Evolutionary conservation across 2,329 filamentous ascomycete species (phyloP).

Genomic region (Fusarium haematococcum): DNA sequence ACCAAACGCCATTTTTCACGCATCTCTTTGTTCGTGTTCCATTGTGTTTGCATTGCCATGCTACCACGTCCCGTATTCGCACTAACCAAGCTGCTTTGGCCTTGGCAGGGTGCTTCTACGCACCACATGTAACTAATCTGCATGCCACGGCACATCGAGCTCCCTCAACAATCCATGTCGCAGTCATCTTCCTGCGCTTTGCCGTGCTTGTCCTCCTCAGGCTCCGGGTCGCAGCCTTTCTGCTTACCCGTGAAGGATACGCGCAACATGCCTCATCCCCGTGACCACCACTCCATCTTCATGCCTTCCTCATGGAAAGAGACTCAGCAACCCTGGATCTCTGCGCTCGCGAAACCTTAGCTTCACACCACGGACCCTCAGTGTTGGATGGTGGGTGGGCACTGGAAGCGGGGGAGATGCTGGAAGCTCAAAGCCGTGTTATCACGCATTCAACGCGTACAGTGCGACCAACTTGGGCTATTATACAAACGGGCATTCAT

Average conservation of each 20-base stretch:
- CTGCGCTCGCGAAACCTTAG: constrained; percentile 18
- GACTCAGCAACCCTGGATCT: neutral
- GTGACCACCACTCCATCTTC: constrained; percentile 6
- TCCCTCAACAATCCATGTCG: constrained; percentile 1
- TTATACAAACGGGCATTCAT: neutral
- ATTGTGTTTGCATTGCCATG: constrained; percentile 23
- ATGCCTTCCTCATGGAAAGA: neutral
- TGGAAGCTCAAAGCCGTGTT: neutral
- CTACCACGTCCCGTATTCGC: constrained; percentile 33
- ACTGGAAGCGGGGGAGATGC: constrained; percentile 32
- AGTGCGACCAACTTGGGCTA: constrained; percentile 22
- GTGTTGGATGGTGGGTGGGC: constrained; percentile 2
- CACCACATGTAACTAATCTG: constrained; percentile 20
- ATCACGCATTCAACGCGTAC: constrained; percentile 20
- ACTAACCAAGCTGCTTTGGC: constrained; percentile 23
- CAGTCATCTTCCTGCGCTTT: constrained; percentile 7
- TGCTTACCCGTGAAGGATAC: neutral
- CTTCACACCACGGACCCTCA: constrained; percentile 23
- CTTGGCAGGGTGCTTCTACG: constrained; percentile 12
- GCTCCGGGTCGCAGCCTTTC: constrained; percentile 1
- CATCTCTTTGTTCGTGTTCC: constrained; percentile 3
- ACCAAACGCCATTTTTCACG: constrained; percentile 7
- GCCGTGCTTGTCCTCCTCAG: constrained; percentile 1
- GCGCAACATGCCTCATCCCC: neutral
- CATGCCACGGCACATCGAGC: constrained; percentile 19